Conservation (phyloP, 306 rosid species). For the Sechiopsis laciniata region DNA sequence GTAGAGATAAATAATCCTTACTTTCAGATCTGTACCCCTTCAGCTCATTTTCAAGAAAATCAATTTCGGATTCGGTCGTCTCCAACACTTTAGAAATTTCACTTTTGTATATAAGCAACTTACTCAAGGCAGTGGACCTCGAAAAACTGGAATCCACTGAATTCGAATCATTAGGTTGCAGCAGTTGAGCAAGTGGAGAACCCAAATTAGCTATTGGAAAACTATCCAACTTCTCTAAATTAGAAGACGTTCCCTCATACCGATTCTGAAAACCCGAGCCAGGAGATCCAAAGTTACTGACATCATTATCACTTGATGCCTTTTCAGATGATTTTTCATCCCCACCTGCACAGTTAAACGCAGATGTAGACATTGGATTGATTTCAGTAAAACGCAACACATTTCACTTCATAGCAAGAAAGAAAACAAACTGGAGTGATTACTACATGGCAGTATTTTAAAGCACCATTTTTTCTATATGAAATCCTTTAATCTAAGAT, state of each 20-base stretch:
- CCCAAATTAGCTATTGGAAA: constrained; percentile 48
- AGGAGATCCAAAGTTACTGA: constrained; percentile 48
- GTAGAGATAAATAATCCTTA: constrained; percentile 30
- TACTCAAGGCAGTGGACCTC: constrained; percentile 57
- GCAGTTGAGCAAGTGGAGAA: constrained; percentile 50
- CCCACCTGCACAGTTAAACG: constrained; percentile 38
- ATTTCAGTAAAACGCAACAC: background rate
- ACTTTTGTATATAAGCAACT: constrained; percentile 69
- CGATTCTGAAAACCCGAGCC: constrained; percentile 42
- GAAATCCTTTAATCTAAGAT: background rate
- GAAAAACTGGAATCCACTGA: constrained; percentile 42
- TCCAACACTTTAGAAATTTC: constrained; percentile 82
- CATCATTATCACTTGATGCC: constrained; percentile 47
- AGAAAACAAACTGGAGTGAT: background rate
- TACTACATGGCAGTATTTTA: background rate
- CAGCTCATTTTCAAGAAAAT: constrained; percentile 72
- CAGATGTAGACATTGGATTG: background rate
- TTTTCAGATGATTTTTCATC: constrained; percentile 67
- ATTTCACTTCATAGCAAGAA: background rate
- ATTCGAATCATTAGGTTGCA: constrained; percentile 53
- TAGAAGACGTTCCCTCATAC: constrained; percentile 39
- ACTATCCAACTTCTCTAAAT: constrained; percentile 60
- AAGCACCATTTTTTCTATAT: background rate
- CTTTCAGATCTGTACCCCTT: constrained; percentile 49
- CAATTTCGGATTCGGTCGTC: constrained; percentile 84